These are phyloP conservation scores for Phialophora chinensis DNA, from an alignment of 2,329 filamentous ascomycete genomes.

Conservation along the genomic window DNA sequence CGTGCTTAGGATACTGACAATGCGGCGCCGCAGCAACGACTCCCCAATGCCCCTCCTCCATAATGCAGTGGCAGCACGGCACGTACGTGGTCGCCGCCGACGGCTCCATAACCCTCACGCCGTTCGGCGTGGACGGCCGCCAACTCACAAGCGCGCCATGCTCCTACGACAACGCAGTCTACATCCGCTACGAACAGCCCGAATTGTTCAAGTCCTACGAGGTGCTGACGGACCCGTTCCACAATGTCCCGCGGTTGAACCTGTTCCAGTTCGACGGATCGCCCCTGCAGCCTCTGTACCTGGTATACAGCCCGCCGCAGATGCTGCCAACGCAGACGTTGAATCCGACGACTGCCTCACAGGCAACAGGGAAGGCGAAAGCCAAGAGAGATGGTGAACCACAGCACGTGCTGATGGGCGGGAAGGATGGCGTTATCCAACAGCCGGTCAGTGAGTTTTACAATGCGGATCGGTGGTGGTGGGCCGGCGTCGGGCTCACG, in stretches of 20 bases:
- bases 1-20: not conserved
- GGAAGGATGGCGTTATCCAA: constrained; percentile 42
- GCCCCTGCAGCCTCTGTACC: constrained; percentile 71
- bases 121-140: constrained; percentile 70
- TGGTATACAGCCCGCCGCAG: constrained; percentile 65
- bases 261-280: constrained; percentile 68
- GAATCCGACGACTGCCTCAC: constrained; percentile 58
- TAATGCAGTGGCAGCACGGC: constrained; percentile 78
- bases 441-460: constrained; percentile 43
- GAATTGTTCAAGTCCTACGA: constrained; percentile 64
- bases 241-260: constrained; percentile 67
- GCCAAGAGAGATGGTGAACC: constrained; percentile 42
- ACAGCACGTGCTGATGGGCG: constrained; percentile 34
- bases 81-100: constrained; percentile 62
- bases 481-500: constrained; percentile 56
- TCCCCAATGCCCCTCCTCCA: constrained; percentile 66
- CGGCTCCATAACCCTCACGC: constrained; percentile 64
- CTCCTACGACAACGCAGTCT: constrained; percentile 59
- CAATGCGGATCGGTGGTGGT: constrained; percentile 54
- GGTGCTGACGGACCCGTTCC: constrained; percentile 63
- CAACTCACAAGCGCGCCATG: constrained; percentile 72
- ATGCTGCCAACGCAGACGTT: constrained; percentile 74
- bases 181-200: constrained; percentile 70
- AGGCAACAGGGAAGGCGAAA: constrained; percentile 45
- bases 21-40: constrained; percentile 54